Evolutionary conservation across 768 basidiomycete genomes (phyloP), one percentile per base, ranked within the genome.

Genomic region (Agrocybe praecox): DNA sequence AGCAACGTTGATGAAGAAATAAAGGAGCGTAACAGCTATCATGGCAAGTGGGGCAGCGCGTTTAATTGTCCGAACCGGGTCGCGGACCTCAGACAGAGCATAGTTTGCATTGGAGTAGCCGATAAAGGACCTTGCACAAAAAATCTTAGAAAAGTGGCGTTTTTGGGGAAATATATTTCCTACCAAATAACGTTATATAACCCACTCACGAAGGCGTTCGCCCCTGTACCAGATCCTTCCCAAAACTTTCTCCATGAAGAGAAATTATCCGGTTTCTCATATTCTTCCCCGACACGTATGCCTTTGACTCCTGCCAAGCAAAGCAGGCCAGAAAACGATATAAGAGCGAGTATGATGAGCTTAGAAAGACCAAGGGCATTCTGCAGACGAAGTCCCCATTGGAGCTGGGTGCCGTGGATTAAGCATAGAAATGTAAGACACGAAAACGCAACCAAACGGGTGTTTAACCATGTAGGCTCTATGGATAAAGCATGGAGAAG

Each of bases 61-160:
- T 63, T 85, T 89, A 65, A 92, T 81, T 1, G 89, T 91, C 40
- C 80, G 76, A 3, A 91, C 79, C 1, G 89, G 90, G 59, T 91
- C 80, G 21, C 78, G 78, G 6, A 89, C 76, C 64, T 92, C 89
- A 3, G 87, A 88, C 5, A 92, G 73, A 0, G 84, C 86, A 59
- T 89, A 90, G 64, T 91, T 90, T 9, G 88, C 88, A 55, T 87
- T 89, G 2, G 84, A 81, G 65, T 90, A 92, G 0, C 90, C 90
- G 46, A 81, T 77, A 64, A 84, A 89, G 0, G 87, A 85, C 88
- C 88, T 89, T 42, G 11, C 53, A 46, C 8, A 29, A 21, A 19
- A 46, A 19, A n/a, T 6, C 24, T 42, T 32, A 40, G 32, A 12
- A 52, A 46, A 24, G 40, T 1, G 26, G 9, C 9, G 9, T 0